Base-by-base conservation (phyloP, 352 stramenopile genomes). In the Phytophthora foliorum region DNA sequence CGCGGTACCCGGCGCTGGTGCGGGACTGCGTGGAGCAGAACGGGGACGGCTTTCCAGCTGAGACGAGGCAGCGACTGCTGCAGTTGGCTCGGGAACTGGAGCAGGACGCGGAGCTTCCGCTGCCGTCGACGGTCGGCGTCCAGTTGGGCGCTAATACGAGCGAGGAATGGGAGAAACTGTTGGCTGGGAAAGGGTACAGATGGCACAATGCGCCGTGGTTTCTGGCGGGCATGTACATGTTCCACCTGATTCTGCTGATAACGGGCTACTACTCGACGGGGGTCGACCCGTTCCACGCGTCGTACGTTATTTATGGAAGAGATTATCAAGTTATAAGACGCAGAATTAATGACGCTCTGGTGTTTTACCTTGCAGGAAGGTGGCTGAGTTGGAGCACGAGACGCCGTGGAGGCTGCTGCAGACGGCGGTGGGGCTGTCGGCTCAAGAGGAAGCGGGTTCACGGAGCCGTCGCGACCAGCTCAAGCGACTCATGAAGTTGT, bases 121-220 rank as follows among this genome's bases (percentile, higher is more conserved):
- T 86, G 53, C 79, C 77, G 3, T 49, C 62, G n/a, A 42, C 81
- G 49, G 24, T 81, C 57, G 25, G 36, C 14, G 48, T 66, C 24
- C 39, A 62, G 3, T 61, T 75, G 22, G 70, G 72, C 21, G 57
- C 69, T 3, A n/a, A n/a, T n/a, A 77, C 61, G 42, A 76, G 58
- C 0, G 10, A 14, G 11, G 69, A 90, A 59, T 90, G 77, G 77
- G 66, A 61, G 24, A 24, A 54, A n/a, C 45, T 87, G 53, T 59
- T 87, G 1, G 21, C 25, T 3, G 74, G 58, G 25, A 62, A 78
- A 14, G 52, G 51, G 32, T 84, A 83, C 54, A 81, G 67, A 34
- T 90, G 81, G 81, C 80, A 86, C 32, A 72, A 84, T 36, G 60
- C 69, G 16, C 75, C 78, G 51, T 91, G 82, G 82, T 91, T 91